Conservation (phyloP, 495 filamentous ascomycete genomes). For the Articulospora tetracladia region DNA sequence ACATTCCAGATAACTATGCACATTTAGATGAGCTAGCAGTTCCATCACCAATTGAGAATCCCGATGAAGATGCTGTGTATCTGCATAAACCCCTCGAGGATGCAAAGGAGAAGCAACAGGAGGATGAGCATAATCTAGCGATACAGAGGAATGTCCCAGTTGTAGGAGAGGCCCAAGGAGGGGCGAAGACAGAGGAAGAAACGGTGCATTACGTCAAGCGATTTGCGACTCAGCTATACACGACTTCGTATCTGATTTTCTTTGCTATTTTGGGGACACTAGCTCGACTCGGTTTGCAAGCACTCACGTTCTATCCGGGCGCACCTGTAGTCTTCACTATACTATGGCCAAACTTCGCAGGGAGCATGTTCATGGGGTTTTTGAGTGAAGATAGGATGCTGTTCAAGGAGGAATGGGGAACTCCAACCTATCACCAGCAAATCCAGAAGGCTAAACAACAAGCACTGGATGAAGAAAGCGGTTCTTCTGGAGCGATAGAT, state of each 20-base stretch:
- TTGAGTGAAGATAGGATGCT: slow-evolving; percentile 74
- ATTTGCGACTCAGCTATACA: slow-evolving; percentile 69
- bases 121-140: slow-evolving; percentile 19
- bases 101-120: slow-evolving; percentile 17
- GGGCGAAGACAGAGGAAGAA: slow-evolving; percentile 9
- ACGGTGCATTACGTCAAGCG: slow-evolving; percentile 35
- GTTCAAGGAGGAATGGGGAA: slow-evolving; percentile 66
- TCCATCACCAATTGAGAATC: slow-evolving; percentile 42
- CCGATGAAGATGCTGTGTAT: slow-evolving; percentile 32
- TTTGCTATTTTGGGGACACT: slow-evolving; percentile 89
- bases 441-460: slow-evolving; percentile 28
- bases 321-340: slow-evolving; percentile 70
- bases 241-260: slow-evolving; percentile 74
- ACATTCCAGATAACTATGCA: slow-evolving; percentile 43
- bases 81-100: slow-evolving; percentile 24
- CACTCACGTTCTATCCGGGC: slow-evolving; percentile 76
- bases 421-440: slow-evolving; percentile 29
- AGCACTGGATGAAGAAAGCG: slow-evolving; percentile 29
- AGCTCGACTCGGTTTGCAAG: slow-evolving; percentile 75
- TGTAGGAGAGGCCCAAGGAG: background rate
- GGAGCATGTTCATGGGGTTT: slow-evolving; percentile 82
- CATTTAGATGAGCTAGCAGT: slow-evolving; percentile 44
- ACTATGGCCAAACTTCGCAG: slow-evolving; percentile 90
- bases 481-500: slow-evolving; percentile 23
- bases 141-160: slow-evolving; percentile 19